Evolutionary conservation across 371 early-diverging fungal genomes (phyloP).

Genomic region (Mycotypha africana): DNA sequence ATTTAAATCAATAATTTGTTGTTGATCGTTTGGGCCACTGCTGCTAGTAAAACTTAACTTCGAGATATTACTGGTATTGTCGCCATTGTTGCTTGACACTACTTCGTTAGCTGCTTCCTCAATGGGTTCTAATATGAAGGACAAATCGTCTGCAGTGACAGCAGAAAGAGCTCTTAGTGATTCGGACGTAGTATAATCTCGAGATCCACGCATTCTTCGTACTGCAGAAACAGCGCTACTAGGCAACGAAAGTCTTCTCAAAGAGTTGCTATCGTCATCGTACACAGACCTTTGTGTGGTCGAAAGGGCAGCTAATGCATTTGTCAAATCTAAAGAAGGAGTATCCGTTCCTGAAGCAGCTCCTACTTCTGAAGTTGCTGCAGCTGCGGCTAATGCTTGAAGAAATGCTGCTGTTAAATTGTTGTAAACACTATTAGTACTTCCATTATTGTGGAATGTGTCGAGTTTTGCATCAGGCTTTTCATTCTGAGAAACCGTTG

Average conservation of each 20-base stretch:
- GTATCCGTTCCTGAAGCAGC: conserved; percentile 9
- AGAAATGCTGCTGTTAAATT: conserved; percentile 31
- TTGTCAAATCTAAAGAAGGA: conserved; percentile 9
- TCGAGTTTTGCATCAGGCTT: conserved; percentile 27
- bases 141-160: conserved; percentile 13
- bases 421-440: conserved; percentile 21
- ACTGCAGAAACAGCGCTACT: conserved; percentile 33
- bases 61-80: neutral
- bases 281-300: neutral
- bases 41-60: neutral
- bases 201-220: conserved; percentile 18
- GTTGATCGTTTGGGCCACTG: neutral
- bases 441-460: neutral
- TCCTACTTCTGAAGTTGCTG: neutral
- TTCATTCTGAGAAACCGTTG: conserved; percentile 21
- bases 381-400: conserved; percentile 18
- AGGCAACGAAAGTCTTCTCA: conserved; percentile 30
- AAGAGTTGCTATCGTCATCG: conserved; percentile 5
- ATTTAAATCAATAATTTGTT: neutral
- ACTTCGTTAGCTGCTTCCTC: conserved; percentile 6
- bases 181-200: conserved; percentile 21
- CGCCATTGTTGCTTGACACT: neutral
- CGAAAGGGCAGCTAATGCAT: conserved; percentile 12
- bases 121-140: conserved; percentile 13
- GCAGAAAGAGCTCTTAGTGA: conserved; percentile 22